Percentiles rank a stretch among this genome's conserved stretches.
Evolutionary conservation across 371 early-diverging fungal species (phyloP).

Genomic region (Haplosporangium sp.): DNA sequence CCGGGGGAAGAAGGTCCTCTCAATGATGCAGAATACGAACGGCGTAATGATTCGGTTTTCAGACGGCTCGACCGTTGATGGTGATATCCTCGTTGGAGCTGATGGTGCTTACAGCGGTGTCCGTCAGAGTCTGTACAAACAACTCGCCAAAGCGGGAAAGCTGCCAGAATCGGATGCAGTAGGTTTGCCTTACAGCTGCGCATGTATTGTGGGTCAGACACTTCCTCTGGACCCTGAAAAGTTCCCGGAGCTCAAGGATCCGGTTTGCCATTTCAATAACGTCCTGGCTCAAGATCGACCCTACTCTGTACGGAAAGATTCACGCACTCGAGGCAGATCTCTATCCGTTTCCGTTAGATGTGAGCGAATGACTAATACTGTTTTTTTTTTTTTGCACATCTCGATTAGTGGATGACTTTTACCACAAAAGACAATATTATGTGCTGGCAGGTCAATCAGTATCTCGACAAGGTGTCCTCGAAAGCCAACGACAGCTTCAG

Average conservation of each 20-base stretch:
- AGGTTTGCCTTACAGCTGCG: slow-evolving; percentile 6
- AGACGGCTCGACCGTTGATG: slow-evolving; percentile 5
- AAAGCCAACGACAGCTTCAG: slow-evolving; percentile 5
- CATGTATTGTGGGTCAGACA: slow-evolving; percentile 15
- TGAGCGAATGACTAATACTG: not conserved
- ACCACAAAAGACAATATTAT: slow-evolving; percentile 5
- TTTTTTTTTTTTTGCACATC: not conserved
- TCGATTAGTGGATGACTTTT: slow-evolving; percentile 9
- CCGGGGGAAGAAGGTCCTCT: slow-evolving; percentile 17
- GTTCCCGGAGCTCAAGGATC: slow-evolving; percentile 1
- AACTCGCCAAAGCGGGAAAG: slow-evolving; percentile 2
- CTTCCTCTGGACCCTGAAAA: slow-evolving; percentile 1
- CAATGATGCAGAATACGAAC: slow-evolving; percentile 2
- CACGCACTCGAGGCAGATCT: not conserved
- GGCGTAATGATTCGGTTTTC: slow-evolving; percentile 8
- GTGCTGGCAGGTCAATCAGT: slow-evolving; percentile 11
- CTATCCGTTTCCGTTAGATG: slow-evolving; percentile 12
- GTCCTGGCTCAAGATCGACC: no score
- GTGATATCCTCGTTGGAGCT: slow-evolving; percentile 22
- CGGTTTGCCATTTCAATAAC: no score
- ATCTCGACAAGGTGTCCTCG: not conserved
- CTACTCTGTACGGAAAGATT: no score
- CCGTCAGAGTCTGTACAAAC: slow-evolving; percentile 7
- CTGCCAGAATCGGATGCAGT: slow-evolving; percentile 9
- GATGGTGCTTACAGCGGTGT: slow-evolving; percentile 28